Evolutionary conservation across 495 filamentous ascomycete genomes (phyloP), one percentile per base, ranked within the genome.

Genomic region (Penicillium bovifimosum): DNA sequence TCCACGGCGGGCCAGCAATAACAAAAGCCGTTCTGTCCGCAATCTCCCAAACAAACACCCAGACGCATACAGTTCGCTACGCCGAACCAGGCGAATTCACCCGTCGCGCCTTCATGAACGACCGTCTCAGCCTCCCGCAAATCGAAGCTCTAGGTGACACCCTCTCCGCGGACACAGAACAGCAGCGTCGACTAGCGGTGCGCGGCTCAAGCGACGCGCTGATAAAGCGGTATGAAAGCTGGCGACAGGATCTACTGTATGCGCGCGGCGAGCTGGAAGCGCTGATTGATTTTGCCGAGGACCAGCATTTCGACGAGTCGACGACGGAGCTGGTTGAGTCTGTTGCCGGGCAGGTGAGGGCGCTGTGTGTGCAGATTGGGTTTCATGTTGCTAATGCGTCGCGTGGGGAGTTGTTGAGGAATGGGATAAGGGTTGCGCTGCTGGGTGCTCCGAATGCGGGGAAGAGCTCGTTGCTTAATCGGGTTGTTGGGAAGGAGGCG

Each of bases 21-120:
- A 84, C 95, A 47, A 88, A 86, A 60, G 86, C 95, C 6, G 87
- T 96, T 0, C 78, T 98, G 1, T 66, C 76, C 7, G 90, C 90
- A 8, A 89, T 98, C 49, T 76, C 86, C 0, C 70, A 70, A n/a
- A 66, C 59, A 4, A 64, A 59, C 36, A 41, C 41, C 27, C 36
- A 50, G 0, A 55, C 56, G 4, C 57, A 57, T 26, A 48, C 53
- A n/a, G 81, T 96, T 39, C 89, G 89, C 9, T 96, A 95, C 59
- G 93, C 93, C 0, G 93, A 96, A 59, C 88, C 93, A 1, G 93
- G 93, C 50, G 93, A 98, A 62, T 98, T 98, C 68, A 97, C 93
- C 6, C 84, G 85, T 29, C 87, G 92, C 33, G 91, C 95, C 6
- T 98, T 98, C 65, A 75, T 87, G 68, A 96, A 96, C 66, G 76